phyloP scores from a whole-genome alignment of 805 yeast species.

The Monosporozyma siamensis region DNA sequence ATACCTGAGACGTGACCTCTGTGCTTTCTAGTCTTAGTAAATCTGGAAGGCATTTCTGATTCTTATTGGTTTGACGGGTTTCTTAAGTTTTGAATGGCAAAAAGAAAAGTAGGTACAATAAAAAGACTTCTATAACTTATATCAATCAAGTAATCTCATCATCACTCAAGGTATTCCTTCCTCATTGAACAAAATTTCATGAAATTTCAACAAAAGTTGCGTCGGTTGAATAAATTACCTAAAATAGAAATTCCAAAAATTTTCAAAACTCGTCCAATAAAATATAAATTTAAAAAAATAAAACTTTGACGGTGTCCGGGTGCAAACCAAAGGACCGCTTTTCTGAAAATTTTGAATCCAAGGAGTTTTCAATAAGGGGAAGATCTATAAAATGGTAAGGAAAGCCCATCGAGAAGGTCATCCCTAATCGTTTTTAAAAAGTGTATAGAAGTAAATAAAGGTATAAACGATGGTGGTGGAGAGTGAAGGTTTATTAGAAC shows the following conservation, averaged over 20 bases:
- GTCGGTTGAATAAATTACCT: slow-evolving; percentile 1
- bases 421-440: too few species aligned
- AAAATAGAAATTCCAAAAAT: too few species aligned
- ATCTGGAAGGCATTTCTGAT: slow-evolving; percentile 91
- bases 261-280: too few species aligned
- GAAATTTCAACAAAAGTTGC: background rate
- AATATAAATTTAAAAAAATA: background rate
- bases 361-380: background rate
- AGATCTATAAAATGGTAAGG: too few species aligned
- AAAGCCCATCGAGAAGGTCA: too few species aligned
- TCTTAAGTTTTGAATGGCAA: background rate
- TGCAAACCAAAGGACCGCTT: background rate
- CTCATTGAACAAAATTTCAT: background rate
- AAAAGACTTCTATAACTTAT: too few species aligned
- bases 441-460: too few species aligned
- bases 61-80: slow-evolving; percentile 6
- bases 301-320: background rate
- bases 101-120: background rate
- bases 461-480: background rate
- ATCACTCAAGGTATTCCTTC: background rate
- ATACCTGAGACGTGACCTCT: slow-evolving; percentile 99
- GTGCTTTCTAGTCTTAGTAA: slow-evolving; percentile 99
- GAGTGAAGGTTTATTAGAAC: background rate
- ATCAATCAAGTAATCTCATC: background rate
- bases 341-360: background rate